Conservation (phyloP, 768 basidiomycete genomes). For the Mycena latifolia region DNA sequence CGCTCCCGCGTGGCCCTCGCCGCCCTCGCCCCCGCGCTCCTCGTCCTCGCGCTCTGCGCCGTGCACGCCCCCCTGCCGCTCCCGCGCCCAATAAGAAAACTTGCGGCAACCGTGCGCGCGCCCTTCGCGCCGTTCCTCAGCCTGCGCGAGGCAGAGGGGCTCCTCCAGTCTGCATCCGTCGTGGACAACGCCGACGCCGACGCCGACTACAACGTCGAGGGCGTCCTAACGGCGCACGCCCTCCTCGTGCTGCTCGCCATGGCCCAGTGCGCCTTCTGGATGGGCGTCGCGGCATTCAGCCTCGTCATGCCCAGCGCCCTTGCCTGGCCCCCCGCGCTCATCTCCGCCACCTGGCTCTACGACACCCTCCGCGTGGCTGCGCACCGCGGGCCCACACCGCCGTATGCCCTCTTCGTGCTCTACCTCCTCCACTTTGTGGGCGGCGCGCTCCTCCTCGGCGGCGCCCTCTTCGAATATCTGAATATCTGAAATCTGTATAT, state of each 20-base stretch:
- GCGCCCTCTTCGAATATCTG: constrained; percentile 65
- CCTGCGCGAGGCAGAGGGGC: constrained; percentile 67
- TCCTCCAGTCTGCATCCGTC: constrained; percentile 42
- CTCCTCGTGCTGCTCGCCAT: constrained; percentile 69
- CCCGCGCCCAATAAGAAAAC: constrained; percentile 40
- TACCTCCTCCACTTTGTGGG: constrained; percentile 62
- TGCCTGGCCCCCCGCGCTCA: constrained; percentile 52
- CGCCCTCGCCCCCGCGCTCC: constrained; percentile 55
- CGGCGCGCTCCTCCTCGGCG: constrained; percentile 63
- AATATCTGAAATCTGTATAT: too few species aligned
- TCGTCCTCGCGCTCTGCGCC: constrained; percentile 60
- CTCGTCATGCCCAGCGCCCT: constrained; percentile 46
- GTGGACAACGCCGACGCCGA: constrained; percentile 31
- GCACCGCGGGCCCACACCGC: constrained; percentile 66
- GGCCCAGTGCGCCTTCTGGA: constrained; percentile 68
- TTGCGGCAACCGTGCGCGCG: constrained; percentile 40
- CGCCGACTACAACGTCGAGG: constrained; percentile 17
- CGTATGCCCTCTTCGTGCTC: constrained; percentile 72
- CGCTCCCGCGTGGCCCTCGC: too few species aligned
- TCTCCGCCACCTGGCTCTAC: constrained; percentile 75
- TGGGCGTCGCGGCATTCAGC: constrained; percentile 66
- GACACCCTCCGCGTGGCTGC: constrained; percentile 68
- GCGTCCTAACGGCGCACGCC: constrained; percentile 71
- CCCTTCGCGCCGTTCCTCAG: constrained; percentile 60
- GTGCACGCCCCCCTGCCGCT: constrained; percentile 43